Base-by-base conservation (phyloP, 441 rosid species). In the Jatropha podagrica region DNA sequence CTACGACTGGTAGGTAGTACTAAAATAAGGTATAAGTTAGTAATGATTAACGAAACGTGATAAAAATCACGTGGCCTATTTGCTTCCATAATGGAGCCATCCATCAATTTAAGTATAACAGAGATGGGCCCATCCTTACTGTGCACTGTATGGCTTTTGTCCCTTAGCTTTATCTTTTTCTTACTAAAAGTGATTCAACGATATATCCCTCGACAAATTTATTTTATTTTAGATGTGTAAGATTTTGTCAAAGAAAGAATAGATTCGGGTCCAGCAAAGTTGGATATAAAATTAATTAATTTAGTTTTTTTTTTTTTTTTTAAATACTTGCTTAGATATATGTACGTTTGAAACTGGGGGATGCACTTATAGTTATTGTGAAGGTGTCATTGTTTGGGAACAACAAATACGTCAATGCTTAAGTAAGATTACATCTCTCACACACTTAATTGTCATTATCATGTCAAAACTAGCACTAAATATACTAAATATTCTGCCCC, bases 161-260 rank as follows among this genome's bases (percentile, higher is more conserved):
- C 32, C 32, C 32, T 32, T 32, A 0, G 32, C 32, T 32, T 32
- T 32, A 32, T 32, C 32, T 32, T 32, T 32, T 32, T 32, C 32
- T 32, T 32, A 32, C 32, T 32, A 32, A 65, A 27, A 7, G 41
- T 59, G 26, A 41, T 79, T 58, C 82, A 71, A 20, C 65, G 82
- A 3, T 23, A 52, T 32, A 23, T 61, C 44, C 51, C 55, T 8
- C 9, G 61, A 42, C 17, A 12, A 26, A 17, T 74, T 46, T 0
- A 32, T 32, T 38, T 38, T 38, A n/a, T 66, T 15, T 41, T 18
- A n/a, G 3, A 18, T 15, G 15, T 2, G 48, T n/a, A 2, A 27
- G 65, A 61, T 61, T 61, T 59, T 61, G 18, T 32, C 3, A 61
- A 61, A 3, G 18, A 56, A 32, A 26, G 49, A 38, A 64, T 40